Conservation (phyloP, 345 rosid genomes). For the Acer campestre region DNA sequence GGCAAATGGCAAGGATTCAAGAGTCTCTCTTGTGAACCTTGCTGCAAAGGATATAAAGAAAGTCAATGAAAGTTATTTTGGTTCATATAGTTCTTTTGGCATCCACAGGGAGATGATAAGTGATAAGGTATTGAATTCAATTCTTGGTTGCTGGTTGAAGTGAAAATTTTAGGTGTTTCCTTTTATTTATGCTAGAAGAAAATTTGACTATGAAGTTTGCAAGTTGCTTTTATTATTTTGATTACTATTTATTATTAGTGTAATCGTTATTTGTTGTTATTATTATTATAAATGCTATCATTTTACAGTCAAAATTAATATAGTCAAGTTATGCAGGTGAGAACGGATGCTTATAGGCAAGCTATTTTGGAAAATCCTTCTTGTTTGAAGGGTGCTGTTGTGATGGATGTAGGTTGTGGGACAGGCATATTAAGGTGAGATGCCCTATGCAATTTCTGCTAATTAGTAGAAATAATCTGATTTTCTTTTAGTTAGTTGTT, state of each 20-base stretch:
- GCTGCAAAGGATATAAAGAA: slow-evolving; percentile 52
- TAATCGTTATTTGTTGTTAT: not conserved
- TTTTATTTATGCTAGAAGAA: not conserved
- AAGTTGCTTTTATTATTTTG: not conserved
- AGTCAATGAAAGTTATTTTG: slow-evolving; percentile 82
- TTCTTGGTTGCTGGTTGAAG: not conserved
- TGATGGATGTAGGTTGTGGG: slow-evolving; percentile 99
- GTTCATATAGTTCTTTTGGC: slow-evolving; percentile 83
- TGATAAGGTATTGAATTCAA: slow-evolving; percentile 63
- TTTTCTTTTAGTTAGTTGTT: not conserved
- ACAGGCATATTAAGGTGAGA: slow-evolving; percentile 88
- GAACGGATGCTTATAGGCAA: slow-evolving; percentile 82
- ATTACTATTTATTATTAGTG: not conserved
- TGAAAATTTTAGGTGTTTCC: not conserved
- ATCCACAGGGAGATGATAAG: slow-evolving; percentile 92
- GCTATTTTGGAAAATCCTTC: slow-evolving; percentile 84
- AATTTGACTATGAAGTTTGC: slow-evolving; percentile 1
- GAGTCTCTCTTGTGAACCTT: slow-evolving; percentile 36
- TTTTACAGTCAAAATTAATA: not conserved
- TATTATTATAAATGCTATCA: not conserved
- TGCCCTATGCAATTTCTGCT: not conserved
- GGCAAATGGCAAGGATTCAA: slow-evolving; percentile 28
- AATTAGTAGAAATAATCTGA: not conserved
- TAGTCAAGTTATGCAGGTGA: slow-evolving; percentile 49
- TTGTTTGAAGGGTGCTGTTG: slow-evolving; percentile 70